These are phyloP conservation scores for Stenogyne calaminthoides DNA, from an alignment of 305 asterid genomes.

Conservation along the genomic window DNA sequence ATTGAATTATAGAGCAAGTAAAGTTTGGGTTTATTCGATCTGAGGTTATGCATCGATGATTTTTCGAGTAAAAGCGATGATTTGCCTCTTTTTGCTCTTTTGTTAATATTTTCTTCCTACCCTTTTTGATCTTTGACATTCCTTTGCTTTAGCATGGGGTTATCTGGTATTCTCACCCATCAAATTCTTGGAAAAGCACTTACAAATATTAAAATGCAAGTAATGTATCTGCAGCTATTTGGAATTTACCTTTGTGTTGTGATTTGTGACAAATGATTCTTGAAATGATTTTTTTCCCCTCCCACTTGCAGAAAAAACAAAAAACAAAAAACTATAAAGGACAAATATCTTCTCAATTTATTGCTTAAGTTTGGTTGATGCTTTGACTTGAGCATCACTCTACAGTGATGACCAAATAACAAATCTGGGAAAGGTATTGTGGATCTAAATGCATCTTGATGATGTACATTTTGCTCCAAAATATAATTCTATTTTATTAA, in stretches of 20 bases:
- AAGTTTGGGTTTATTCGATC: background rate
- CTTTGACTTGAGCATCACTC: conserved; percentile 29
- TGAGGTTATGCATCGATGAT: conserved; percentile 8
- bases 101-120: conserved; percentile 4
- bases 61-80: background rate
- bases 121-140: conserved; percentile 19
- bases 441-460: conserved; percentile 18
- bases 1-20: background rate
- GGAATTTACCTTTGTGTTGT: background rate
- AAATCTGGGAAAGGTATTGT: background rate
- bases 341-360: background rate
- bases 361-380: conserved; percentile 17
- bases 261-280: conserved; percentile 7
- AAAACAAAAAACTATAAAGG: background rate
- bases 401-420: background rate
- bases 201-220: background rate
- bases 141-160: conserved; percentile 27
- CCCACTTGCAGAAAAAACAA: background rate
- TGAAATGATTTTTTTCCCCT: background rate
- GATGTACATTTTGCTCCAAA: background rate
- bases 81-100: conserved; percentile 18
- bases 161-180: conserved; percentile 29
- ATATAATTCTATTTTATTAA: background rate
- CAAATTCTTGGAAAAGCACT: conserved; percentile 2
- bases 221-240: background rate